A percentile compares a stretch with the other conserved stretches of the same genome.
Conservation (phyloP, 2,329 filamentous ascomycete species). For the Didymella exigua region DNA sequence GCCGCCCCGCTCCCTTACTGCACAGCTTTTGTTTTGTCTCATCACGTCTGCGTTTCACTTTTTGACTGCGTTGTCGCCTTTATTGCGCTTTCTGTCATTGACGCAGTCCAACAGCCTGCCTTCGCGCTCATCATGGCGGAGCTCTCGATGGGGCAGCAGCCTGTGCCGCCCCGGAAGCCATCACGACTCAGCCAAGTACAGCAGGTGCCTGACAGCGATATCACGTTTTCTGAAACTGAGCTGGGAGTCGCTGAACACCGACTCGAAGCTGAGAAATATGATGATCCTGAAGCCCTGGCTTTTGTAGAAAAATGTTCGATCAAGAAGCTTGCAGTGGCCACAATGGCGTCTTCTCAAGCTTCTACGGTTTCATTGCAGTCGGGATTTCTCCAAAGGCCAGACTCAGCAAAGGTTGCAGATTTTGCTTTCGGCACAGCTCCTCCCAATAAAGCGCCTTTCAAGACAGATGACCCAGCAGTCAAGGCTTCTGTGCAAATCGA, state of each 20-base stretch:
- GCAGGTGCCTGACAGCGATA: conserved; percentile 29
- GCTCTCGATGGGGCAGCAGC: conserved; percentile 12
- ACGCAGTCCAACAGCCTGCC: not conserved
- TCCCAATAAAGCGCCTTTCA: not conserved
- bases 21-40: not conserved
- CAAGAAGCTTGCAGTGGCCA: not conserved
- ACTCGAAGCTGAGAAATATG: not conserved
- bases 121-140: conserved; percentile 21
- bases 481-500: not conserved
- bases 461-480: not conserved
- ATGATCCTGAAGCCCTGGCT: not conserved
- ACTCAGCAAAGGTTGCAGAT: not conserved
- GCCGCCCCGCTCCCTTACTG: not conserved
- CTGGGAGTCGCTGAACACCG: not conserved
- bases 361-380: not conserved
- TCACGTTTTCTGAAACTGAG: conserved; percentile 29
- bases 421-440: not conserved
- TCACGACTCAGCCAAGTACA: conserved; percentile 32
- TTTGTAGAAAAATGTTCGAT: not conserved
- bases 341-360: not conserved
- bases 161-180: conserved; percentile 13
- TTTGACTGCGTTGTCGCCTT: not conserved
- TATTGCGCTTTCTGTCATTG: not conserved
- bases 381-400: not conserved
- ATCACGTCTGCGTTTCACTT: not conserved